Evolutionary conservation across 108 stramenopile species (phyloP).

Genomic region (Seminavis robusta): DNA sequence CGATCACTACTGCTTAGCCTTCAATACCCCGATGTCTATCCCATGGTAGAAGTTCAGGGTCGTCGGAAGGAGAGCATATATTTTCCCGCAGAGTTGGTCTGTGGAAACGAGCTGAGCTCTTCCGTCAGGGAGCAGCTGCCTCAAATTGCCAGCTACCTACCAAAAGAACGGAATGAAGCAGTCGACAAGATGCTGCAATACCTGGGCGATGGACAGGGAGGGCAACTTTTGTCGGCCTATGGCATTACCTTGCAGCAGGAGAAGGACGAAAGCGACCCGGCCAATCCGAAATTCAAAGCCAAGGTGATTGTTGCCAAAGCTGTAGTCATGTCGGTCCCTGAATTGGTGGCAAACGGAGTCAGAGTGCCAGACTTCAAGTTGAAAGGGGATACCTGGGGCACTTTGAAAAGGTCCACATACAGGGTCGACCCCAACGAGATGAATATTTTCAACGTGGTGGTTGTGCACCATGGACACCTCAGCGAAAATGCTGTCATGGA

Average conservation of each 20-base stretch:
- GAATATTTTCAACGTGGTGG: conserved; percentile 40
- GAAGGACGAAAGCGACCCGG: too few species aligned
- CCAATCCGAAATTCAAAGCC: too few species aligned
- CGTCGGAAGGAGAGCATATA: conserved; percentile 38
- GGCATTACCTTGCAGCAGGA: conserved; percentile 50
- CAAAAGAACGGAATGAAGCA: conserved; percentile 33
- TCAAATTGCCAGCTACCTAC: conserved; percentile 57
- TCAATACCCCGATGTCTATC: conserved; percentile 44
- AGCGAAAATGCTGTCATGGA: conserved; percentile 11
- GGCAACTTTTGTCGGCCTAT: conserved; percentile 44
- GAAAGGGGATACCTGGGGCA: conserved; percentile 51
- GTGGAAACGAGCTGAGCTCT: conserved; percentile 52
- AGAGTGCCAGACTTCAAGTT: conserved; percentile 32
- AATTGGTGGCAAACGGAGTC: conserved; percentile 46
- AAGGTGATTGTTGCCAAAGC: conserved; percentile 24
- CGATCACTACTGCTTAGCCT: too few species aligned
- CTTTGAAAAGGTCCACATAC: conserved; percentile 40
- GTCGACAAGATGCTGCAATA: conserved; percentile 47
- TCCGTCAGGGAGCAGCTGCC: conserved; percentile 50
- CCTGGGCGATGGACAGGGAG: conserved; percentile 29
- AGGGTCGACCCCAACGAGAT: conserved; percentile 34
- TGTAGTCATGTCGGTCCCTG: conserved; percentile 38
- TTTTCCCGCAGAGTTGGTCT: conserved; percentile 55
- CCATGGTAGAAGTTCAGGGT: conserved; percentile 52
- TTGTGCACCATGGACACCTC: conserved; percentile 35